Evolutionary conservation across 1,284 basidiomycete species (phyloP).

Genomic region (Cutaneotrichosporon sp.): DNA sequence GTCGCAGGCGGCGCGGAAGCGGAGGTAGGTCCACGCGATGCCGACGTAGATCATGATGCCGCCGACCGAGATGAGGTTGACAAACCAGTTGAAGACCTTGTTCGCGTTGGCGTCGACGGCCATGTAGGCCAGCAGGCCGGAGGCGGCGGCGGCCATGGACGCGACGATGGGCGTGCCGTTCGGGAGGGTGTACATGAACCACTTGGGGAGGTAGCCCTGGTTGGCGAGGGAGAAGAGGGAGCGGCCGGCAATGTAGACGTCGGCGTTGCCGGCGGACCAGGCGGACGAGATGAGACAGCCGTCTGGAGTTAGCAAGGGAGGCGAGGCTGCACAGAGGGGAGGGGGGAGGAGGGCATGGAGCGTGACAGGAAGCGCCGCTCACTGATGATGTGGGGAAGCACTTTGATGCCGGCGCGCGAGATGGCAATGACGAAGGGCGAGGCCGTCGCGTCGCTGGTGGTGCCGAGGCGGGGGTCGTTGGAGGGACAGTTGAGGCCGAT

Average conservation of each 20-base stretch:
- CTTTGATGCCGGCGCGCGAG: constrained; percentile 45
- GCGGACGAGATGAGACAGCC: constrained; percentile 47
- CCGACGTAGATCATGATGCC: constrained; percentile 63
- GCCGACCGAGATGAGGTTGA: constrained; percentile 61
- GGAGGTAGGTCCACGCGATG: constrained; percentile 28
- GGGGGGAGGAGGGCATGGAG: neutral
- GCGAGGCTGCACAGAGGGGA: neutral
- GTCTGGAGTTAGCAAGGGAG: constrained; percentile 9
- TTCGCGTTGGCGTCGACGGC: constrained; percentile 64
- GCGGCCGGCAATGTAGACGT: constrained; percentile 36
- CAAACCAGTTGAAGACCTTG: constrained; percentile 72
- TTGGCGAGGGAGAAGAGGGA: constrained; percentile 36
- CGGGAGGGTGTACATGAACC: constrained; percentile 29
- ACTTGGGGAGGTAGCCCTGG: constrained; percentile 31
- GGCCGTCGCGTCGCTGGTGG: constrained; percentile 21
- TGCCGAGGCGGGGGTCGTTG: constrained; percentile 23
- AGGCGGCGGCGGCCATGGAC: constrained; percentile 66
- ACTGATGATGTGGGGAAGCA: constrained; percentile 47
- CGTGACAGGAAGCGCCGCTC: neutral
- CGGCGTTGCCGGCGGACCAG: constrained; percentile 47
- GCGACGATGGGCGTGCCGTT: constrained; percentile 55
- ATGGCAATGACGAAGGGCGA: constrained; percentile 47
- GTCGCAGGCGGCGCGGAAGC: constrained; percentile 24
- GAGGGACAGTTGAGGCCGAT: constrained; percentile 24
- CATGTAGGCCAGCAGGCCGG: constrained; percentile 61